A percentile compares a stretch with the other conserved stretches of the same genome.
Evolutionary conservation across 208 protist genomes (phyloP).

Genomic region (Crithidia expoeki): DNA sequence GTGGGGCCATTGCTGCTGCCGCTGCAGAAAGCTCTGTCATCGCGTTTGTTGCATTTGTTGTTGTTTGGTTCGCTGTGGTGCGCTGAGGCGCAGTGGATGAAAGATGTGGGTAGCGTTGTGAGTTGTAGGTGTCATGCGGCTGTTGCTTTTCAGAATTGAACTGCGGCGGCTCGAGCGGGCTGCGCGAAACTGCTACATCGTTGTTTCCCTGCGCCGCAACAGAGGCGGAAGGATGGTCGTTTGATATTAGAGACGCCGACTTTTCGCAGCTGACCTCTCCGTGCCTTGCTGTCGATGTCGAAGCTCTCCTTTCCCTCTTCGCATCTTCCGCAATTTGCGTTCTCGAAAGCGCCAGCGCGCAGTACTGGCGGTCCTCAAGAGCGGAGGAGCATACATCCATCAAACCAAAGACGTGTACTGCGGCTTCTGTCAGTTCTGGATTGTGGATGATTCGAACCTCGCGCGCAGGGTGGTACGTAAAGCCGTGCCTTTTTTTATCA

Average conservation of each 20-base stretch:
- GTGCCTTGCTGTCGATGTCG: not conserved
- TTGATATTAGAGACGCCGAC: not conserved
- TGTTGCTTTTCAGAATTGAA: not conserved
- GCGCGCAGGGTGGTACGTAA: slow-evolving; percentile 30
- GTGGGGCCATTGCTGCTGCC: not conserved
- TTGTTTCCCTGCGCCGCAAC: not conserved
- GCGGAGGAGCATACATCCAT: slow-evolving; percentile 28
- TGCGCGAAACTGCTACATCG: not conserved
- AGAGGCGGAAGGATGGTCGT: not conserved
- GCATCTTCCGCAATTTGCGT: not conserved
- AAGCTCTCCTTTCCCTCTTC: not conserved
- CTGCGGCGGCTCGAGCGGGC: slow-evolving; percentile 1
- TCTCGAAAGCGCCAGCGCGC: not conserved
- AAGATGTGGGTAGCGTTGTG: slow-evolving; percentile 10
- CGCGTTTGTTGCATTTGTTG: not conserved
- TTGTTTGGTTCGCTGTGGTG: not conserved
- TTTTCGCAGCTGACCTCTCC: not conserved
- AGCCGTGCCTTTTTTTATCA: slow-evolving; percentile 21
- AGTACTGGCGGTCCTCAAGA: slow-evolving; percentile 44
- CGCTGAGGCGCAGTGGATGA: not conserved
- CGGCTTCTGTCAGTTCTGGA: slow-evolving; percentile 12
- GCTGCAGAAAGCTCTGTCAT: no score
- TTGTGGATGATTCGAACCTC: slow-evolving; percentile 45
- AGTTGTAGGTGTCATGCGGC: slow-evolving; percentile 4
- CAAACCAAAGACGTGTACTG: slow-evolving; percentile 44